A percentile compares a stretch with the other conserved stretches of the same genome.
These are phyloP conservation scores for Alloascoidea hylecoeti DNA, from an alignment of 805 yeast genomes.

Conservation along the genomic window DNA sequence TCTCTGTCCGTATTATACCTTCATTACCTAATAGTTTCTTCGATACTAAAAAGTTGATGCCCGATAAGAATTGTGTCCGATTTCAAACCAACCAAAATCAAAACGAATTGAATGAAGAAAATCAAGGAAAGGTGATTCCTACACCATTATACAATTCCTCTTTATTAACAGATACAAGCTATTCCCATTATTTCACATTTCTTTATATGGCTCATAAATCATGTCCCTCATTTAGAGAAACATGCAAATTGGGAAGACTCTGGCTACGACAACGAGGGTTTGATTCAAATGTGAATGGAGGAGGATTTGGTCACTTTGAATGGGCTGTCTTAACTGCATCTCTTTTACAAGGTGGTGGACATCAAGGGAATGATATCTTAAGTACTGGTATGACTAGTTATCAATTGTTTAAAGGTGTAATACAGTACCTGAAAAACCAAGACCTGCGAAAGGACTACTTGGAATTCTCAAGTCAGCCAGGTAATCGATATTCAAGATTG, in stretches of 20 bases:
- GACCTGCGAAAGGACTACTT: conserved; percentile 49
- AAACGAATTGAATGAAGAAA: conserved; percentile 13
- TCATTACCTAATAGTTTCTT: conserved; percentile 63
- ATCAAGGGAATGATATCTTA: conserved; percentile 59
- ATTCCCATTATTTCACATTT: conserved; percentile 58
- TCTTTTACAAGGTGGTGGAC: conserved; percentile 62
- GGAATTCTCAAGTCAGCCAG: conserved; percentile 45
- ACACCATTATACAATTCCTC: conserved; percentile 86
- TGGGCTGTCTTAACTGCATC: conserved; percentile 73
- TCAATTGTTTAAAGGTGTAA: conserved; percentile 82
- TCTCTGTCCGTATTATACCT: conserved; percentile 56
- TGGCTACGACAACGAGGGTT: conserved; percentile 89
- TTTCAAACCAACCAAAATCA: conserved; percentile 32
- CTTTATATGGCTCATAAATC: conserved; percentile 63
- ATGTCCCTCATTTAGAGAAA: conserved; percentile 75
- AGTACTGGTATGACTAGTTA: conserved; percentile 84
- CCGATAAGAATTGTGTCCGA: conserved; percentile 73
- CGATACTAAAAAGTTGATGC: conserved; percentile 61
- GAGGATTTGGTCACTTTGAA: conserved; percentile 91
- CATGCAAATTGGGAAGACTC: conserved; percentile 71
- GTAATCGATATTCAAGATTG: conserved; percentile 30
- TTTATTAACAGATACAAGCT: conserved; percentile 51
- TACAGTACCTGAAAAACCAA: conserved; percentile 69
- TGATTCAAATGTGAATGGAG: conserved; percentile 41
- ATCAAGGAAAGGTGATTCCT: conserved; percentile 34